Evolutionary conservation across 495 filamentous ascomycete species (phyloP), one percentile per base, ranked within the genome.

Genomic region (Glutinoglossum americanum): DNA sequence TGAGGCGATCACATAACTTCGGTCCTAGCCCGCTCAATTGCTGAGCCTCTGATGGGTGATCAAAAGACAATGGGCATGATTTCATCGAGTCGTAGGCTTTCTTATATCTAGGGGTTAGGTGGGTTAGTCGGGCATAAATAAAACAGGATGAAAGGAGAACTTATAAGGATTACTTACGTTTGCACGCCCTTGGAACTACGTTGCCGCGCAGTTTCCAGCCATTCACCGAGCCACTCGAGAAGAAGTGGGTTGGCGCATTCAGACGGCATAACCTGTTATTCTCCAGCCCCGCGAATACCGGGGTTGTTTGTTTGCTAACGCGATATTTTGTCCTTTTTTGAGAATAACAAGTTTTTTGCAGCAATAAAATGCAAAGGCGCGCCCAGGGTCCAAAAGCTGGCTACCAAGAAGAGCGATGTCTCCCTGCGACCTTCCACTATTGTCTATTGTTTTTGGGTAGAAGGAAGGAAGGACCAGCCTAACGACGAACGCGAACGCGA

Each of bases 1-100:
- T 85, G 48, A 90, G 73, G 1, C 82, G 76, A 55, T 80, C 75
- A 64, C 80, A 85, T 9, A 89, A 68, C 60, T 80, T 86, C 0
- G 75, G 74, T 0, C 87, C 86, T 33, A 90, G 75, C 1, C 85
- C 85, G 51, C 80, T 79, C 21, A 92, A 70, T 61, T 84, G 76
- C 61, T 80, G 77, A 1, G 84, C 77, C 66, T 87, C 77, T 1
- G 82, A 81, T 3, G 87, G 87, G 62, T 92, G 87, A 1, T 77
- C 71, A 60, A 90, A 87, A 4, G 72, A 69, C 49, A 89, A 67
- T 0, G 87, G 87, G 60, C 85, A 92, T 26, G 77, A 76, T 71
- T 84, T 88, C 69, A 93, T 78, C 11, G 86, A 84, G 54, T 85
- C 78, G 63, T 88, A 88, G 0, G 87, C 87, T 57, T 82, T 83